phyloP scores from a whole-genome alignment of 1,284 basidiomycete genomes.

The Trametes polyzona region DNA sequence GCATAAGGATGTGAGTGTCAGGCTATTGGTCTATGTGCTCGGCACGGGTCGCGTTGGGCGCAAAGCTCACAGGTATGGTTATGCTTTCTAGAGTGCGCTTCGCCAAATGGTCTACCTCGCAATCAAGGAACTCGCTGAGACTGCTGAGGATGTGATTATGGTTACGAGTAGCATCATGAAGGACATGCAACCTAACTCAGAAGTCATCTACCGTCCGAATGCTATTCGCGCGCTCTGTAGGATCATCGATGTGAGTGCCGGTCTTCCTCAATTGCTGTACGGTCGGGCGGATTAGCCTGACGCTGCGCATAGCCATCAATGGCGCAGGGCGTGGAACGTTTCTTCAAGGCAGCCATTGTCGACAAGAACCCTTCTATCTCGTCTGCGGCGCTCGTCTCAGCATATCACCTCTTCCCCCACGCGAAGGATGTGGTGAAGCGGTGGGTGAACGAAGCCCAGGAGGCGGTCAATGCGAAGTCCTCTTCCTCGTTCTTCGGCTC shows the following conservation, averaged over 20 bases:
- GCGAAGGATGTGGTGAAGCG: slow-evolving; percentile 96
- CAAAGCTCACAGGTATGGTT: slow-evolving; percentile 3
- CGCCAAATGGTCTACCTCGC: slow-evolving; percentile 99
- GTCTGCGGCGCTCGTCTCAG: slow-evolving; percentile 94
- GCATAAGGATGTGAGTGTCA: slow-evolving; percentile 91
- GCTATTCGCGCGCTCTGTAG: slow-evolving; percentile 95
- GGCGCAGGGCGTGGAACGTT: slow-evolving; percentile 98
- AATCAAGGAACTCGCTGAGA: slow-evolving; percentile 96
- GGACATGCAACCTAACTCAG: slow-evolving; percentile 99
- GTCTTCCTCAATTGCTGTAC: background rate
- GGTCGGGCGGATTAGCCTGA: background rate
- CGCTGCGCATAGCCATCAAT: slow-evolving; percentile 74
- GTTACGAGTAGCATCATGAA: slow-evolving; percentile 99
- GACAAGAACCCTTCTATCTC: slow-evolving; percentile 97
- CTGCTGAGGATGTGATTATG: slow-evolving; percentile 99
- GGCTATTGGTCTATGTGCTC: background rate
- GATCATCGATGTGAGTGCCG: slow-evolving; percentile 84
- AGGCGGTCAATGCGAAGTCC: slow-evolving; percentile 91
- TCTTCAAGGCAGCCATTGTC: slow-evolving; percentile 99
- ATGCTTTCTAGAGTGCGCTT: slow-evolving; percentile 74
- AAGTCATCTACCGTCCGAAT: slow-evolving; percentile 98
- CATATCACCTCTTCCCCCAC: slow-evolving; percentile 94
- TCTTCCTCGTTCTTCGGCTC: slow-evolving; percentile 69
- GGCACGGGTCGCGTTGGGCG: background rate
- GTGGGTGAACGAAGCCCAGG: slow-evolving; percentile 98